Conservation (phyloP, 345 rosid genomes). For the Turritis glabra region DNA sequence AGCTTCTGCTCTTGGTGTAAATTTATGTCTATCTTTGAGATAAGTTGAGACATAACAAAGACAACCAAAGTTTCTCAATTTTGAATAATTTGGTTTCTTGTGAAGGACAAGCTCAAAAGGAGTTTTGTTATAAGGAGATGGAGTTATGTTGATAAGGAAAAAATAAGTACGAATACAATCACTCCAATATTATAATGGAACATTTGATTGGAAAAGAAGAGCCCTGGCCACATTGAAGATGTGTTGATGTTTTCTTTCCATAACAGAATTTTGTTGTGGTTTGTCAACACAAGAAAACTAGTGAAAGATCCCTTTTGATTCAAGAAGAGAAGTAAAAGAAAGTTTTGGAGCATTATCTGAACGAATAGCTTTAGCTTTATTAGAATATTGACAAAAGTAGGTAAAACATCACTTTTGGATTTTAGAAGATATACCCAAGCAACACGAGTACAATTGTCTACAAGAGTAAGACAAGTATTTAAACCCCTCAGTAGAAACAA, state of each 20-base stretch:
- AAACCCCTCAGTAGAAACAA: neutral
- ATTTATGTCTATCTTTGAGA: too few relatives aligned
- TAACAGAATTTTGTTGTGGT: too few relatives aligned
- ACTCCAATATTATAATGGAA: too few relatives aligned
- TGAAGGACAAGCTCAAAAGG: too few relatives aligned
- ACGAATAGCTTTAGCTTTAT: neutral
- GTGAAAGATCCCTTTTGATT: neutral
- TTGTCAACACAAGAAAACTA: neutral
- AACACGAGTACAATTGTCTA: neutral
- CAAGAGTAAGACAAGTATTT: neutral
- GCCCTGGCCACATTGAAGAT: neutral
- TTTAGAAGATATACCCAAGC: neutral
- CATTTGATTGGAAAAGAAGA: too few relatives aligned
- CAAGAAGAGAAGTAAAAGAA: rapidly evolving
- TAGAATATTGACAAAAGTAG: neutral
- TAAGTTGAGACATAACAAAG: too few relatives aligned
- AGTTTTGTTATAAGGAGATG: too few relatives aligned
- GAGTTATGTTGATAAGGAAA: too few relatives aligned
- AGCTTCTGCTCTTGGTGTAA: too few relatives aligned
- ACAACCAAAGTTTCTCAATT: too few relatives aligned
- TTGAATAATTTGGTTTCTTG: too few relatives aligned
- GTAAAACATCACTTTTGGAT: neutral
- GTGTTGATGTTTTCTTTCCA: neutral
- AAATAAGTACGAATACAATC: too few relatives aligned
- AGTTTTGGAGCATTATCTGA: neutral